Conservation (phyloP, 2,329 filamentous ascomycete species). For the Cercospora canescens region DNA sequence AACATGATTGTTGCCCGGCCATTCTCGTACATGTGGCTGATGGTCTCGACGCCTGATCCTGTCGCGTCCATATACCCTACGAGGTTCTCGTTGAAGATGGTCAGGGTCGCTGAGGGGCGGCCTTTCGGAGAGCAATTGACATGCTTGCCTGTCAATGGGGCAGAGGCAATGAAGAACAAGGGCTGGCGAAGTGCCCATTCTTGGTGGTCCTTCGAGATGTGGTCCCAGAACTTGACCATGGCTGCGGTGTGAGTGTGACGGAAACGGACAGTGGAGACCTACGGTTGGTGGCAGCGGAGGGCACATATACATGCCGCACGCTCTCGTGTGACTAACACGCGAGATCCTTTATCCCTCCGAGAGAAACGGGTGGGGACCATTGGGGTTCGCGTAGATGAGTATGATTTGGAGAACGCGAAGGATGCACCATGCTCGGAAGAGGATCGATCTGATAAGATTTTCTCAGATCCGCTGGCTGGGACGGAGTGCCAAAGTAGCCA, state of each 20-base stretch:
- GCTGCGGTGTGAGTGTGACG: neutral
- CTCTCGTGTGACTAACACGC: neutral
- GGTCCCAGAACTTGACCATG: conserved; percentile 62
- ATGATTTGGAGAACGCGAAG: neutral
- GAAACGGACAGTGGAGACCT: neutral
- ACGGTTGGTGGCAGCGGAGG: neutral
- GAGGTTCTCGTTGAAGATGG: conserved; percentile 59
- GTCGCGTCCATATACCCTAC: conserved; percentile 73
- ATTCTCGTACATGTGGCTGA: conserved; percentile 75
- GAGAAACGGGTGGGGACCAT: neutral
- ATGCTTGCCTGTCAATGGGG: conserved; percentile 66
- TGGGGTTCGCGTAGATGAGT: neutral
- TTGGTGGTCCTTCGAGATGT: conserved; percentile 57
- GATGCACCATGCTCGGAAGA: neutral
- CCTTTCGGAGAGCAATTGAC: conserved; percentile 79
- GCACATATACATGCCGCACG: neutral
- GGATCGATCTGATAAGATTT: neutral
- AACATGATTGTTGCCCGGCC: conserved; percentile 75
- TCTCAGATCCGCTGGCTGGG: neutral
- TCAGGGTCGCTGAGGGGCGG: conserved; percentile 61
- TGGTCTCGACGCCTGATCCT: conserved; percentile 74
- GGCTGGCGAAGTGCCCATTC: conserved; percentile 67
- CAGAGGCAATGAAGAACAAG: conserved; percentile 74
- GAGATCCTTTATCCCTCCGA: neutral
- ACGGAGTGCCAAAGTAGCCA: too few species aligned